phyloP scores from a whole-genome alignment of 805 yeast genomes.

The Candida sanyiensis region DNA sequence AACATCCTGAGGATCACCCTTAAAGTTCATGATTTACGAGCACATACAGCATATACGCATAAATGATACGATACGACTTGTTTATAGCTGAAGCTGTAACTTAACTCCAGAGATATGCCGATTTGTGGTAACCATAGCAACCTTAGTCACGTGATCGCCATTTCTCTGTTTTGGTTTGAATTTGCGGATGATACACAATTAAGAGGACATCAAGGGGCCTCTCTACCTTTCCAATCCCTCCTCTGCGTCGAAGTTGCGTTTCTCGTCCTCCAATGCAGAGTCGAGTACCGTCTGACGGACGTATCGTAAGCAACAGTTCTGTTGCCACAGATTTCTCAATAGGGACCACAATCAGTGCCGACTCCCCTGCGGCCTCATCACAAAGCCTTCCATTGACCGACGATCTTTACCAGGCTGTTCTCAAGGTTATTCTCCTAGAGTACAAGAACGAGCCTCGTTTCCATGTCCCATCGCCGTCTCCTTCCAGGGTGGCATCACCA shows the following conservation, averaged over 20 bases:
- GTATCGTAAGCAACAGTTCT: conserved; percentile 12
- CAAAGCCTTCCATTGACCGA: conserved; percentile 1
- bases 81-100: too few relatives aligned
- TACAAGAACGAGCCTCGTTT: conserved; percentile 63
- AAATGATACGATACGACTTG: too few relatives aligned
- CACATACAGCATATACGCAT: neutral
- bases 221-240: too few relatives aligned
- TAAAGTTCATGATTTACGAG: too few relatives aligned
- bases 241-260: too few relatives aligned
- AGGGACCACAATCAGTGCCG: conserved; percentile 12
- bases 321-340: conserved; percentile 10
- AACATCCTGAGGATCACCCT: too few relatives aligned
- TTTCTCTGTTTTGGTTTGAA: neutral
- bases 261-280: too few relatives aligned
- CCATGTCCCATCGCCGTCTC: conserved; percentile 20
- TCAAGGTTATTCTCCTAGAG: conserved; percentile 52
- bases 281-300: neutral
- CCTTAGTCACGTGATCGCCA: neutral
- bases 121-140: neutral
- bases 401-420: conserved; percentile 44
- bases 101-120: too few relatives aligned
- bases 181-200: too few relatives aligned
- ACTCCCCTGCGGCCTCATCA: conserved; percentile 3
- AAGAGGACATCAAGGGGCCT: too few relatives aligned
- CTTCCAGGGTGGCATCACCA: conserved; percentile 13